phyloP scores from a whole-genome alignment of 2,329 filamentous ascomycete species.

The Curvularia sp. region DNA sequence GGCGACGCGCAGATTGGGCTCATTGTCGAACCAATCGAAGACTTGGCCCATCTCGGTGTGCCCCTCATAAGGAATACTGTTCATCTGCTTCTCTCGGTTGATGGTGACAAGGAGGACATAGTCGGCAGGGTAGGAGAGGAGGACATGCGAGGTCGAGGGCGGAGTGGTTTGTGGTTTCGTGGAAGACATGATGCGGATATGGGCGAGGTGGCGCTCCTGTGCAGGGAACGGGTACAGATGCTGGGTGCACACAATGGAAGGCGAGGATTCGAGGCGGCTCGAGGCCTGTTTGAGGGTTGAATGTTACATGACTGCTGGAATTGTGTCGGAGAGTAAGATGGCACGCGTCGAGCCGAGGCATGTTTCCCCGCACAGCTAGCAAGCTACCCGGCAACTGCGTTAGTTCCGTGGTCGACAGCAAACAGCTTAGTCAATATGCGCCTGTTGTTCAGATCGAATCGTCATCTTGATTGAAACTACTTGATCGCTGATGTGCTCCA shows the following conservation, averaged over 20 bases:
- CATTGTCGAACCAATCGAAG: constrained; percentile 62
- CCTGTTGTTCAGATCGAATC: background rate
- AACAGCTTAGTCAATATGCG: background rate
- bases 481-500: background rate
- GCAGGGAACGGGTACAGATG: no score
- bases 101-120: constrained; percentile 62
- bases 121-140: constrained; percentile 56
- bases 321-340: background rate
- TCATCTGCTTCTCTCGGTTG: constrained; percentile 59
- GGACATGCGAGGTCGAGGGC: constrained; percentile 43
- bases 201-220: background rate
- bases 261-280: background rate
- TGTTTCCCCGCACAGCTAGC: constrained; percentile 9
- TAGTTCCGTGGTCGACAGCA: background rate
- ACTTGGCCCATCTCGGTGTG: constrained; percentile 59
- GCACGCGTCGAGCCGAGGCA: constrained; percentile 13
- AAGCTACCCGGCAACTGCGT: constrained; percentile 2
- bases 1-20: constrained; percentile 57
- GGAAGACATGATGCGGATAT: constrained; percentile 28
- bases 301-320: constrained; percentile 17
- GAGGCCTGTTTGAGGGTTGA: background rate
- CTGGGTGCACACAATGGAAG: no score
- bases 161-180: constrained; percentile 39
- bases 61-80: constrained; percentile 51
- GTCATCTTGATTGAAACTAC: background rate